A percentile compares a stretch with the other conserved stretches of the same genome.
These are phyloP conservation scores for Thymus mandschuricus DNA, from an alignment of 257 asterid genomes.

Conservation along the genomic window DNA sequence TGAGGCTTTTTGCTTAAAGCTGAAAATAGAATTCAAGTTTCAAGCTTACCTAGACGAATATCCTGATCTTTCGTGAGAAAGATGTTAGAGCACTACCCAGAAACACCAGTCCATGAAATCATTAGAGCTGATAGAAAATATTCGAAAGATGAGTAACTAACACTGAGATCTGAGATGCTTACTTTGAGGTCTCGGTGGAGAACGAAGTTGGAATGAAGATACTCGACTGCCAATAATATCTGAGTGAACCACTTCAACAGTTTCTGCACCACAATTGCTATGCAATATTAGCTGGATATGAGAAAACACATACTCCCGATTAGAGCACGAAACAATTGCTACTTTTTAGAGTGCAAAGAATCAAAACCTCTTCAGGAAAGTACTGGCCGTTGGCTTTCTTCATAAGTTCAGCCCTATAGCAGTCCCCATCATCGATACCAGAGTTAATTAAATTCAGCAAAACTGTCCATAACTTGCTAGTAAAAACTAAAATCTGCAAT, in stretches of 20 bases:
- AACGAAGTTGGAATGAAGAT: conserved; percentile 92
- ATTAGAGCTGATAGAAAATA: conserved; percentile 21
- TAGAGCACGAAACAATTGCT: not conserved
- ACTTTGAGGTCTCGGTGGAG: conserved; percentile 98
- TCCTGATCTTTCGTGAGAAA: conserved; percentile 95
- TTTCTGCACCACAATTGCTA: conserved; percentile 53
- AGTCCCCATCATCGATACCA: conserved; percentile 29
- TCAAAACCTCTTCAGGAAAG: conserved; percentile 91
- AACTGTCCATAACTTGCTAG: not conserved
- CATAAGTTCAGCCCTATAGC: conserved; percentile 92
- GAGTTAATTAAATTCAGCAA: not conserved
- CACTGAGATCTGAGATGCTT: conserved; percentile 19
- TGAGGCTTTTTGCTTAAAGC: conserved; percentile 16
- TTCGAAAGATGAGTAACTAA: conserved; percentile 9
- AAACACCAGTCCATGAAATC: conserved; percentile 25
- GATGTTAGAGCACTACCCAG: conserved; percentile 88
- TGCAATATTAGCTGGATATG: not conserved
- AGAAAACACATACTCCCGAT: not conserved
- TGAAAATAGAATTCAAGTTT: not conserved
- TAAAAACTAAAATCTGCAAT: conserved; percentile 11
- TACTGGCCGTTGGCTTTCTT: conserved; percentile 84
- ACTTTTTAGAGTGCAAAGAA: conserved; percentile 21
- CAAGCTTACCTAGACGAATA: conserved; percentile 74
- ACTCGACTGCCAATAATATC: conserved; percentile 87
- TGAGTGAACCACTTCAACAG: conserved; percentile 94